Evolutionary conservation across 768 basidiomycete genomes (phyloP).

Genomic region (Suillus occidentalis): DNA sequence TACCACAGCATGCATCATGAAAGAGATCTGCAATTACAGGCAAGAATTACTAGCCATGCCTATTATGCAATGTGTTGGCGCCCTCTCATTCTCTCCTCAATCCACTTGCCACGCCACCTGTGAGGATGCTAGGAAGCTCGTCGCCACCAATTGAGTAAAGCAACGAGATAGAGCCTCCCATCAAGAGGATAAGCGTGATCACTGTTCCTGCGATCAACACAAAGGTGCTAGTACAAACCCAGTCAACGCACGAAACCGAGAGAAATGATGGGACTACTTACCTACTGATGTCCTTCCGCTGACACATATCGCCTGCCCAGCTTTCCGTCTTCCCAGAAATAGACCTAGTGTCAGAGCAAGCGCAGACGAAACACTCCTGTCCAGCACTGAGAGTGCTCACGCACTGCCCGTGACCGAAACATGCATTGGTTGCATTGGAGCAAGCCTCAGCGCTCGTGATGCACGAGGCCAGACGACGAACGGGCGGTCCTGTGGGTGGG

Average conservation of each 20-base stretch:
- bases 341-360: slow-evolving; percentile 47
- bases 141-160: slow-evolving; percentile 61
- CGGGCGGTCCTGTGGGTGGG: slow-evolving; percentile 47
- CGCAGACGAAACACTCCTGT: slow-evolving; percentile 48
- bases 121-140: slow-evolving; percentile 72
- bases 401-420: slow-evolving; percentile 73
- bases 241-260: neutral
- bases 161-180: slow-evolving; percentile 66
- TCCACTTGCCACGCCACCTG: slow-evolving; percentile 53
- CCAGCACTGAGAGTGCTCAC: slow-evolving; percentile 59
- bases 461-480: slow-evolving; percentile 63
- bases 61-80: neutral
- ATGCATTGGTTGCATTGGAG: slow-evolving; percentile 58
- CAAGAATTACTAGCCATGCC: neutral
- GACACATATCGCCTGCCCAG: slow-evolving; percentile 78
- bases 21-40: neutral
- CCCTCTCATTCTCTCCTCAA: slow-evolving; percentile 50
- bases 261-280: slow-evolving; percentile 39
- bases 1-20: neutral
- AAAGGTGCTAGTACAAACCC: slow-evolving; percentile 55
- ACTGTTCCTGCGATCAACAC: slow-evolving; percentile 71
- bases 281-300: slow-evolving; percentile 81
- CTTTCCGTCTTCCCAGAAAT: slow-evolving; percentile 54
- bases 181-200: slow-evolving; percentile 60
- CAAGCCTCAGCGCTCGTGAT: slow-evolving; percentile 56